A percentile compares a stretch with the other conserved stretches of the same genome.
phyloP scores from a whole-genome alignment of 345 rosid genomes.

The Pistacia integerrima region DNA sequence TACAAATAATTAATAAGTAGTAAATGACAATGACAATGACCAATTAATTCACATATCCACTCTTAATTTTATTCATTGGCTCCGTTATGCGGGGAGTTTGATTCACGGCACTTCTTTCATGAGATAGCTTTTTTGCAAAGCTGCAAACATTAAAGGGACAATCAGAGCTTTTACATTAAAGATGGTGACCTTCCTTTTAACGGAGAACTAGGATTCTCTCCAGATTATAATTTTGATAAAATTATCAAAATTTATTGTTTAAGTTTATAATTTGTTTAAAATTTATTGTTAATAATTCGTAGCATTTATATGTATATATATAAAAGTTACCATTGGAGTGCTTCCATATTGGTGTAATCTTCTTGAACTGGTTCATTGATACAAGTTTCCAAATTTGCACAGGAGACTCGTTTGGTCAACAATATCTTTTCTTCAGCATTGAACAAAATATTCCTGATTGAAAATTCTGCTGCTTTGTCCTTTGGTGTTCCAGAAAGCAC shows the following conservation, averaged over 20 bases:
- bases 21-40: neutral
- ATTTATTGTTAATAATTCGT: too few species aligned
- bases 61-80: neutral
- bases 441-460: too few species aligned
- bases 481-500: neutral
- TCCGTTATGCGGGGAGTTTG: neutral
- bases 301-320: too few species aligned
- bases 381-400: constrained; percentile 52
- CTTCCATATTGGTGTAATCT: constrained; percentile 53
- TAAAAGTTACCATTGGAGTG: constrained; percentile 26
- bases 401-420: constrained; percentile 42
- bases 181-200: too few species aligned
- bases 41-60: neutral
- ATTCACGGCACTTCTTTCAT: constrained; percentile 43
- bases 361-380: constrained; percentile 45
- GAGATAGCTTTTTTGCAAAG: constrained; percentile 54
- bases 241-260: too few species aligned
- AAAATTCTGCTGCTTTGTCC: neutral
- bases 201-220: too few species aligned
- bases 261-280: too few species aligned
- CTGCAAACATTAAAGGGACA: constrained; percentile 20
- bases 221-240: too few species aligned
- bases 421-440: neutral
- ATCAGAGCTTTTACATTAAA: neutral
- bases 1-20: too few species aligned